A percentile compares a stretch with the other conserved stretches of the same genome.
These are phyloP conservation scores for Aspergillaceae sp. DNA, from an alignment of 2,329 filamentous ascomycete genomes.

Conservation along the genomic window DNA sequence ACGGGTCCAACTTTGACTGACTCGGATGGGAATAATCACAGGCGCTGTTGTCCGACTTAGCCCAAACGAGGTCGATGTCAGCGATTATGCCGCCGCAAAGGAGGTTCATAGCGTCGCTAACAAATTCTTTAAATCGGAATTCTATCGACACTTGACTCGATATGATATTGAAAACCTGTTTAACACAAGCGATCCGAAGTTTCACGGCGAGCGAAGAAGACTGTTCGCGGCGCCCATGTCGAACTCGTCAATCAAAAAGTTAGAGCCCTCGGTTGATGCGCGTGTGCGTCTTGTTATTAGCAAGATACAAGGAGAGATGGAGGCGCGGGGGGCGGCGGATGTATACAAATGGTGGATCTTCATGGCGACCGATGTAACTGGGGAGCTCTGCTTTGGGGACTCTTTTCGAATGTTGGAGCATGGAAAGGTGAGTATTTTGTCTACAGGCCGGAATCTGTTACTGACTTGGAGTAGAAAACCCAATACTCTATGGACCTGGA, in stretches of 20 bases:
- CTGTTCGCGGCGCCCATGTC: constrained; percentile 36
- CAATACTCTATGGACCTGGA: constrained; percentile 36
- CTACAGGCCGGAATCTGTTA: neutral
- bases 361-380: constrained; percentile 48
- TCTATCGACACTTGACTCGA: constrained; percentile 23
- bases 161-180: constrained; percentile 30
- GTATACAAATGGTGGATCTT: constrained; percentile 49
- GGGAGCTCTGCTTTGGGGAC: constrained; percentile 48
- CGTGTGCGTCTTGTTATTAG: constrained; percentile 36
- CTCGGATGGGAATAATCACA: too few relatives aligned
- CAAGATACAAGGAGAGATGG: constrained; percentile 40
- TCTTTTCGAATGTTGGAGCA: constrained; percentile 46
- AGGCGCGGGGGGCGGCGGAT: constrained; percentile 32
- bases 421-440: constrained; percentile 45
- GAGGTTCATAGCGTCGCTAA: constrained; percentile 28
- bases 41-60: constrained; percentile 25
- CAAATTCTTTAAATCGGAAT: constrained; percentile 26
- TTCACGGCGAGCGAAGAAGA: constrained; percentile 22
- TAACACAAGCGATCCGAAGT: constrained; percentile 31
- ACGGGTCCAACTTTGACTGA: too few relatives aligned
- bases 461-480: constrained; percentile 22
- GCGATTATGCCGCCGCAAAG: constrained; percentile 27
- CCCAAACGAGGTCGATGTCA: constrained; percentile 26
- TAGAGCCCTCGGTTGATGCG: constrained; percentile 10
- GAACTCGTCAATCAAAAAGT: constrained; percentile 13